These are phyloP conservation scores for Phlebopus sp. DNA, from an alignment of 1,284 basidiomycete genomes.

Conservation along the genomic window DNA sequence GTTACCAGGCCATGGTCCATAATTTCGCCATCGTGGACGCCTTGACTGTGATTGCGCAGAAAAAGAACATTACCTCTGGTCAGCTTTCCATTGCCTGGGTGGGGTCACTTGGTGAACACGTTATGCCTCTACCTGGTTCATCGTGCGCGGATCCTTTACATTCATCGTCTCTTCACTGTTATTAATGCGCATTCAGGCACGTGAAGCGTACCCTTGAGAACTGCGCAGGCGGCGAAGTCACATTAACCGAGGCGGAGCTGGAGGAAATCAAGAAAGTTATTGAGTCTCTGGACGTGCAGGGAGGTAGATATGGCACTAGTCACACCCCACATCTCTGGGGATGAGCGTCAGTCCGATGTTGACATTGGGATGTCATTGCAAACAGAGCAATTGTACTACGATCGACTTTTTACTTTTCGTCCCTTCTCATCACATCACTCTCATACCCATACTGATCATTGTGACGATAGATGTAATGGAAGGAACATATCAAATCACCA, in stretches of 20 bases:
- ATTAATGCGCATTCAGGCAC: slow-evolving; percentile 12
- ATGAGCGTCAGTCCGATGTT: too few relatives aligned
- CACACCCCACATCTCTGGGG: slow-evolving; percentile 15
- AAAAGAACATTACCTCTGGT: slow-evolving; percentile 46
- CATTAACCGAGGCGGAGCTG: slow-evolving; percentile 19
- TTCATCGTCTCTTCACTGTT: slow-evolving; percentile 31
- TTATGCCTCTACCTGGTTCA: slow-evolving; percentile 26
- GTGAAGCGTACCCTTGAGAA: slow-evolving; percentile 28
- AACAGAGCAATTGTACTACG: slow-evolving; percentile 20
- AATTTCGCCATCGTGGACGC: slow-evolving; percentile 53
- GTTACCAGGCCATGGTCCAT: slow-evolving; percentile 41
- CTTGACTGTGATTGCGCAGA: slow-evolving; percentile 42
- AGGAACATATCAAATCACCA: slow-evolving; percentile 2
- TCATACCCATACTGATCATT: slow-evolving; percentile 6
- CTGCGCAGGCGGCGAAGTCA: slow-evolving; percentile 23
- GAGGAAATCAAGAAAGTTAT: slow-evolving; percentile 20
- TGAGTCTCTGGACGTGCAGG: slow-evolving; percentile 16
- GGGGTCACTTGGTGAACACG: slow-evolving; percentile 22
- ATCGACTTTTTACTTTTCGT: slow-evolving; percentile 4
- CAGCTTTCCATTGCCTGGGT: slow-evolving; percentile 67
- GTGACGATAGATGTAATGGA: slow-evolving; percentile 6
- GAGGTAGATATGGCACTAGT: slow-evolving; percentile 17
- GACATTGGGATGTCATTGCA: too few relatives aligned
- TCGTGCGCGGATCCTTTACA: slow-evolving; percentile 39
- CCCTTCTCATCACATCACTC: slow-evolving; percentile 18